Evolutionary conservation across 2,329 filamentous ascomycete genomes (phyloP).

Genomic region (Exophiala mesophila): DNA sequence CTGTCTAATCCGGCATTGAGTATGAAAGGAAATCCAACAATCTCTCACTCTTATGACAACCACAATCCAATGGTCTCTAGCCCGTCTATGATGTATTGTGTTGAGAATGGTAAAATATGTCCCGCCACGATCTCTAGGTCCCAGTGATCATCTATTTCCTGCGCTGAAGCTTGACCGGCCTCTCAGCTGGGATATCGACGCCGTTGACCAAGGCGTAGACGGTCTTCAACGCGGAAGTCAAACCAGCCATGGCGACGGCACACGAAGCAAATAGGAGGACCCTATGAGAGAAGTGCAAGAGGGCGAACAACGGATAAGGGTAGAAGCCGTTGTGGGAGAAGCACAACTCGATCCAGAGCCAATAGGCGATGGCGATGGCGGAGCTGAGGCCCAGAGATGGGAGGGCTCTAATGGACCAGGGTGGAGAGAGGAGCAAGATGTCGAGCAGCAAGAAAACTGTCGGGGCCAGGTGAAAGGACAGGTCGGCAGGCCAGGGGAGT

Average conservation of each 20-base stretch:
- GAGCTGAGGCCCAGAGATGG: constrained; percentile 48
- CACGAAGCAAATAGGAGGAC: constrained; percentile 64
- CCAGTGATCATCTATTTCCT: too few species aligned
- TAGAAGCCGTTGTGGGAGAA: constrained; percentile 57
- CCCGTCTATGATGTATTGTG: too few species aligned
- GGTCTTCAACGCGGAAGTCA: constrained; percentile 64
- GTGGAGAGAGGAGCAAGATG: constrained; percentile 54
- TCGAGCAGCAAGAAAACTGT: constrained; percentile 51
- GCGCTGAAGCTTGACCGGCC: constrained; percentile 20
- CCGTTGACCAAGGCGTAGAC: constrained; percentile 55
- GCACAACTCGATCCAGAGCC: constrained; percentile 61
- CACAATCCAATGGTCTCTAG: too few species aligned
- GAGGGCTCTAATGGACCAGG: constrained; percentile 53
- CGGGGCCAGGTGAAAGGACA: constrained; percentile 50
- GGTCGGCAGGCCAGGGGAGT: constrained; percentile 31
- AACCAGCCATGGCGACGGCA: constrained; percentile 66
- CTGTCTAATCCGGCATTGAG: too few species aligned
- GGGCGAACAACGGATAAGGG: constrained; percentile 77
- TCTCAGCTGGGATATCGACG: constrained; percentile 21
- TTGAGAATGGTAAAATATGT: too few species aligned
- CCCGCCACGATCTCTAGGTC: too few species aligned
- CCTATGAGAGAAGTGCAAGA: constrained; percentile 62
- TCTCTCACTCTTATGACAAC: too few species aligned
- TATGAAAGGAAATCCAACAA: too few species aligned
- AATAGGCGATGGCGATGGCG: constrained; percentile 54